A percentile compares a stretch with the other conserved stretches of the same genome.
phyloP scores from a whole-genome alignment of 2,329 filamentous ascomycete species.

The Aureobasidium melanogenum region DNA sequence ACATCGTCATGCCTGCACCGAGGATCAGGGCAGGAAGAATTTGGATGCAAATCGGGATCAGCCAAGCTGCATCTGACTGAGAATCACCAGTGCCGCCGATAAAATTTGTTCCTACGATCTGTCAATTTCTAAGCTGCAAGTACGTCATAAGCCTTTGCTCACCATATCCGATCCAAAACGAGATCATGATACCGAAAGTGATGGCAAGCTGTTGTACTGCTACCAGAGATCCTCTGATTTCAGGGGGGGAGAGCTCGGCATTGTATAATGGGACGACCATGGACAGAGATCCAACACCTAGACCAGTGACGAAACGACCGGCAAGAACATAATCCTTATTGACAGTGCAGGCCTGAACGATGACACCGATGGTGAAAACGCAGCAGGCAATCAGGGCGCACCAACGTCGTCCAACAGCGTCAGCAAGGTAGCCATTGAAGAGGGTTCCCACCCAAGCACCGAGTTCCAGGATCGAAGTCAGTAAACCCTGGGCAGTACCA shows the following conservation, averaged over 20 bases:
- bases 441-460: slow-evolving; percentile 43
- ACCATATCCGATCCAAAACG: slow-evolving; percentile 28
- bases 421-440: slow-evolving; percentile 48
- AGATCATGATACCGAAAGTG: slow-evolving; percentile 31
- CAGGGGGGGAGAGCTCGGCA: slow-evolving; percentile 42
- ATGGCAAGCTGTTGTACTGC: slow-evolving; percentile 54
- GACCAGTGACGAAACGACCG: slow-evolving; percentile 58
- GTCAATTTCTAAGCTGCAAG: not conserved
- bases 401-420: slow-evolving; percentile 12
- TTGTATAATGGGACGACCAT: slow-evolving; percentile 48
- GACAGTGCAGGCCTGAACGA: slow-evolving; percentile 56
- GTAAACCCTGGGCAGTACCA: slow-evolving; percentile 17
- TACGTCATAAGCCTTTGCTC: not conserved
- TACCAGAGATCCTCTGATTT: slow-evolving; percentile 56
- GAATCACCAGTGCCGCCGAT: slow-evolving; percentile 43
- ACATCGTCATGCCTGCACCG: slow-evolving; percentile 56
- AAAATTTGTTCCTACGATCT: slow-evolving; percentile 27
- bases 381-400: slow-evolving; percentile 13
- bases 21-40: slow-evolving; percentile 56
- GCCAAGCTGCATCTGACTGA: slow-evolving; percentile 63
- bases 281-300: slow-evolving; percentile 59
- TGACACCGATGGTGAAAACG: slow-evolving; percentile 44
- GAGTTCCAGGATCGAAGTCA: slow-evolving; percentile 18
- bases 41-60: slow-evolving; percentile 61
- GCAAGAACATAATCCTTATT: slow-evolving; percentile 51